A percentile compares a stretch with the other conserved stretches of the same genome.
These are phyloP conservation scores for Malus sylvestris DNA, from an alignment of 306 rosid species.

Conservation along the genomic window DNA sequence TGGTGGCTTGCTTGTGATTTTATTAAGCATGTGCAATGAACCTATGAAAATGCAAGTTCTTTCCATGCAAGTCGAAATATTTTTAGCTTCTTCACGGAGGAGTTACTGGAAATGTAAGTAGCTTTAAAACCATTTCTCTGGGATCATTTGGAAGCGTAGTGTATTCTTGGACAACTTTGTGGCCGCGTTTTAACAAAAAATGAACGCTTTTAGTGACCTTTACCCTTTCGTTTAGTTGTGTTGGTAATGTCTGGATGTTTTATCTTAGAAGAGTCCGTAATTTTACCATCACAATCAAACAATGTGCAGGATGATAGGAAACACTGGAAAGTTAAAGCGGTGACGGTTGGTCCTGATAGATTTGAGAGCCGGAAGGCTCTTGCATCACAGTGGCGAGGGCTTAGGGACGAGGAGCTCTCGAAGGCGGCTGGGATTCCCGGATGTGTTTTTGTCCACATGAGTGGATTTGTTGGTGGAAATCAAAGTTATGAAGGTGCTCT, in stretches of 20 bases:
- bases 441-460: conserved; percentile 81
- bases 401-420: conserved; percentile 67
- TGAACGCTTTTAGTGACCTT: background rate
- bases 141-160: too few relatives aligned
- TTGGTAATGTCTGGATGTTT: background rate
- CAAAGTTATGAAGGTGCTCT: conserved; percentile 63
- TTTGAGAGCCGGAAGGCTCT: conserved; percentile 80
- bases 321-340: conserved; percentile 82
- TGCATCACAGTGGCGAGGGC: conserved; percentile 67
- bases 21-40: background rate
- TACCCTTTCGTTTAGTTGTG: background rate
- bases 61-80: too few relatives aligned
- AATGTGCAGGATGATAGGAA: conserved; percentile 68
- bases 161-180: too few relatives aligned
- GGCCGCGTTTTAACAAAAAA: too few relatives aligned
- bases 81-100: too few relatives aligned
- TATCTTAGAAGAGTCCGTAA: background rate
- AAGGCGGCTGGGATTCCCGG: conserved; percentile 51
- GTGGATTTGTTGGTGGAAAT: conserved; percentile 87
- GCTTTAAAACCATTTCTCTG: background rate
- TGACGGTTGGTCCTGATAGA: conserved; percentile 59
- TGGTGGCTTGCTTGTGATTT: background rate
- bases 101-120: background rate
- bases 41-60: background rate
- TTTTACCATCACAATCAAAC: background rate